A percentile compares a stretch with the other conserved stretches of the same genome.
Evolutionary conservation across 1,284 basidiomycete genomes (phyloP).

Genomic region (Ustilago curta): DNA sequence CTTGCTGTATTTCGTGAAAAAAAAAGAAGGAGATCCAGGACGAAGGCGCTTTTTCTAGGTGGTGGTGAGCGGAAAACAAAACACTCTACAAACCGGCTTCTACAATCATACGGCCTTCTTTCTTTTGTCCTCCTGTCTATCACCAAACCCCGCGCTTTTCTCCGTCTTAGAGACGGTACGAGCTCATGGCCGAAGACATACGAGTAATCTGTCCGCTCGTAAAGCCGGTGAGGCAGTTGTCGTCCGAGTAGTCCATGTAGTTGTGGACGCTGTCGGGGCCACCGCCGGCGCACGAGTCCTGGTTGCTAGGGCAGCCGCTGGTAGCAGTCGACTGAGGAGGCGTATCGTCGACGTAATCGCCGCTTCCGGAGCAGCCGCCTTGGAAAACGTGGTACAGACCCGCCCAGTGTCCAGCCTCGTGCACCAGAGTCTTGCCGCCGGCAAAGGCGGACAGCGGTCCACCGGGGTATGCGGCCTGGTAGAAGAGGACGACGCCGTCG

Average conservation of each 20-base stretch:
- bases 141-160: too few species aligned
- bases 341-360: conserved; percentile 74
- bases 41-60: background rate
- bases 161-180: conserved; percentile 24
- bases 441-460: conserved; percentile 72
- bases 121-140: background rate
- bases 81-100: background rate
- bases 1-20: background rate
- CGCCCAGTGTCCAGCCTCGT: conserved; percentile 72
- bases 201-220: conserved; percentile 40
- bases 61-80: background rate
- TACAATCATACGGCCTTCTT: background rate
- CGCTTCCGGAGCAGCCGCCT: conserved; percentile 73
- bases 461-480: conserved; percentile 68
- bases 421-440: conserved; percentile 74
- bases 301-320: conserved; percentile 33
- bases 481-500: conserved; percentile 43
- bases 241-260: conserved; percentile 47
- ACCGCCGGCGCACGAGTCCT: conserved; percentile 51
- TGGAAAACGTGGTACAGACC: conserved; percentile 76
- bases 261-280: conserved; percentile 37
- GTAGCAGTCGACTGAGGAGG: conserved; percentile 64
- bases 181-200: conserved; percentile 17
- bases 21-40: background rate
- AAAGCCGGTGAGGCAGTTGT: conserved; percentile 38